phyloP scores from a whole-genome alignment of 202 grass and related monocot genomes.

The Carex sylvatica region DNA sequence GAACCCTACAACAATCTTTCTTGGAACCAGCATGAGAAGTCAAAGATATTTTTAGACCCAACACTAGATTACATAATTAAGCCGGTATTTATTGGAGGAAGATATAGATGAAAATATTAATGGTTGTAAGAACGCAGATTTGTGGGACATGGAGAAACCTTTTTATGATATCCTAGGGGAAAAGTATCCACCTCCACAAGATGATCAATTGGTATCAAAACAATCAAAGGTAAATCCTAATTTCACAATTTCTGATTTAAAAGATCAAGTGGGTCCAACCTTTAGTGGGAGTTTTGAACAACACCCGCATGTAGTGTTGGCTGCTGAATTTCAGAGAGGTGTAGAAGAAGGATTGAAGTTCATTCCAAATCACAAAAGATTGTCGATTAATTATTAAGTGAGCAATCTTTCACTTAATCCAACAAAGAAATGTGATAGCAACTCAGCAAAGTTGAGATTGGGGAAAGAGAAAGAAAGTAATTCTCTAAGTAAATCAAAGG shows the following conservation, averaged over 20 bases:
- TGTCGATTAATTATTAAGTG: no score
- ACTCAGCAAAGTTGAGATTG: no score
- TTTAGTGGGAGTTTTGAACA: no score
- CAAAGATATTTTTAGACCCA: neutral
- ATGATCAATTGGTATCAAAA: neutral
- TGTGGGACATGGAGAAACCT: neutral
- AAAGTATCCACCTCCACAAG: neutral
- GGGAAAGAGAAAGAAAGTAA: neutral
- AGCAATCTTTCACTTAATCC: no score
- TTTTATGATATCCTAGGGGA: conserved; percentile 14
- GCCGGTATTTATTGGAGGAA: neutral
- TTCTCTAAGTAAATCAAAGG: neutral
- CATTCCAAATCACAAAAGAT: neutral
- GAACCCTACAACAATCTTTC: neutral
- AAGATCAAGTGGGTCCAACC: neutral
- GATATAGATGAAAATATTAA: neutral
- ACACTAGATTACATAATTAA: neutral
- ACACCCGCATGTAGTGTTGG: neutral
- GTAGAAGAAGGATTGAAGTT: conserved; percentile 24
- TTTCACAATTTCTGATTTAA: neutral
- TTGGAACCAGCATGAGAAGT: neutral
- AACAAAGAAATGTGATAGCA: no score
- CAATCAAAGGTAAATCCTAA: neutral
- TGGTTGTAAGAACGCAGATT: neutral
- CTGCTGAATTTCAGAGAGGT: conserved; percentile 15